Conservation (phyloP, 371 early-diverging fungal genomes). For the Phascolomyces articulosus region DNA sequence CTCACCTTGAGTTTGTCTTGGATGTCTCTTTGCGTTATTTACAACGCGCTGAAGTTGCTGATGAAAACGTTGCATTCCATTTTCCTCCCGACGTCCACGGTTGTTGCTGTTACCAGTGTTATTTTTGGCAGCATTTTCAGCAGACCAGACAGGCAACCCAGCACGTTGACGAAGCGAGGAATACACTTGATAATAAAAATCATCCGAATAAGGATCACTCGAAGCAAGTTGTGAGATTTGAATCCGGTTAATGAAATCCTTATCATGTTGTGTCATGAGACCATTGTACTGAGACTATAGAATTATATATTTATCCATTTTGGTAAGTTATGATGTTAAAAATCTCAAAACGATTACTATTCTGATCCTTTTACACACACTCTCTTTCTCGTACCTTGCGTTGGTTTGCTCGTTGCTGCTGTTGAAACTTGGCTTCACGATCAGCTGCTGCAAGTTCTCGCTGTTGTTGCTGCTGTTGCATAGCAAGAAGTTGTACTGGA, state of each 20-base stretch:
- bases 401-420: slow-evolving; percentile 47
- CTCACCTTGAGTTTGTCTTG: slow-evolving; percentile 72
- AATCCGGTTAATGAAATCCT: slow-evolving; percentile 88
- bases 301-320: too few relatives aligned
- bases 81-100: slow-evolving; percentile 53
- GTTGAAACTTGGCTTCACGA: slow-evolving; percentile 13
- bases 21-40: slow-evolving; percentile 86
- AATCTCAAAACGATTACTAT: too few relatives aligned
- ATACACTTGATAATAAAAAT: slow-evolving; percentile 94
- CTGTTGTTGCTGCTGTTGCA: slow-evolving; percentile 18
- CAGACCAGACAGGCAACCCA: slow-evolving; percentile 46
- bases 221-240: slow-evolving; percentile 93
- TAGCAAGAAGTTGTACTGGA: slow-evolving; percentile 17
- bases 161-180: slow-evolving; percentile 71
- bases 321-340: too few relatives aligned
- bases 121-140: slow-evolving; percentile 16
- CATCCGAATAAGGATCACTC: slow-evolving; percentile 89
- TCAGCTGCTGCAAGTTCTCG: slow-evolving; percentile 22
- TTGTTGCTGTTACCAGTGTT: slow-evolving; percentile 6
- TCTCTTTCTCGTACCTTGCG: slow-evolving; percentile 36
- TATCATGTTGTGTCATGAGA: slow-evolving; percentile 93
- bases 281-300: slow-evolving; percentile 75
- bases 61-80: slow-evolving; percentile 79
- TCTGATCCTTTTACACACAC: neutral
- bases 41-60: slow-evolving; percentile 93